Evolutionary conservation across 192 early-diverging fungal species (phyloP), one percentile per base, ranked within the genome.

Genomic region (Umbelopsis ramanniana): DNA sequence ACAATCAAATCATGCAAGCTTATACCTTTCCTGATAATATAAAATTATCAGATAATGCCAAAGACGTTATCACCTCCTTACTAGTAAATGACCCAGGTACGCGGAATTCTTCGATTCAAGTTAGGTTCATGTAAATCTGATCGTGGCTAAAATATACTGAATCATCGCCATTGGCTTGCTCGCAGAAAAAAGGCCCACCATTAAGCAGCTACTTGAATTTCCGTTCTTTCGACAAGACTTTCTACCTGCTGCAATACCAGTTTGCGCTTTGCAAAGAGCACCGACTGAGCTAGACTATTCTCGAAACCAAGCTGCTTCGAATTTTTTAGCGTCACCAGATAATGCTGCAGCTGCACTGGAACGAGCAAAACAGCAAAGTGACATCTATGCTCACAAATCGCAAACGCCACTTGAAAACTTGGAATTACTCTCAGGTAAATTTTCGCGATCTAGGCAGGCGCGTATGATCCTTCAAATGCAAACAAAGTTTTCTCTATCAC

Each of bases 1-100:
- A 91, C 46, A 92, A 90, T 68, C 72, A 74, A 14, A 60, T 52
- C 21, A 50, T 54, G 33, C 35, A 40, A 3, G 35, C 43, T 15
- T 93, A 92, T 69, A 86, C 76, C n/a, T 97, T 95, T 71, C 95
- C 96, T 4, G 48, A 81, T 1, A 76, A 88, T 11, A 75, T 89
- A 1, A 74, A 71, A 33, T 79, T 94, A 4, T 90, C 91, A 2
- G 46, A 81, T 3, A 83, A 84, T 3, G 94, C 88, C 2, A 87
- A 89, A 68, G 74, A 83, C 21, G 82, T 99, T 33, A 91, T 99
- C 60, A 63, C 76, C 3, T 67, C 81, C 17, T 73, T 98, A 19
- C 85, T 97, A 17, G 86, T 85, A 23, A 91, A 85, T 37, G 70
- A 84, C 53, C 95, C 93, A 38, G 80, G 79, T 80, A 74, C 52